Conservation (phyloP, 371 early-diverging fungal species). For the Rhizopus arrhizus region DNA sequence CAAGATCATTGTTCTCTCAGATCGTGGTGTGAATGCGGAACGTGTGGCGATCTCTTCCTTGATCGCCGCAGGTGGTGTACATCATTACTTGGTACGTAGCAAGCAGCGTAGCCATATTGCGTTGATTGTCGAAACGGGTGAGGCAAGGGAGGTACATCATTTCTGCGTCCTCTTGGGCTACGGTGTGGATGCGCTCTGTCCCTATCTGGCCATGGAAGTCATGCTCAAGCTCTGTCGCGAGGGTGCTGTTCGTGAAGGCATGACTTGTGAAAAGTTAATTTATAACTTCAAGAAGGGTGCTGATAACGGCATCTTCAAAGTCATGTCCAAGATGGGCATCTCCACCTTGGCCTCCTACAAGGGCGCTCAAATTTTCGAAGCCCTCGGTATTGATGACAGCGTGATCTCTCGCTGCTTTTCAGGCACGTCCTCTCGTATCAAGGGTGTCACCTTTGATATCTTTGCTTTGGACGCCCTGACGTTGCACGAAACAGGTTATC, state of each 20-base stretch:
- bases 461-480: conserved; percentile 89
- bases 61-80: conserved; percentile 91
- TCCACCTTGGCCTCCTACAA: conserved; percentile 97
- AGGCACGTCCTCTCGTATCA: conserved; percentile 94
- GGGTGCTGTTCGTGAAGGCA: conserved; percentile 59
- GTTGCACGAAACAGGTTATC: conserved; percentile 86
- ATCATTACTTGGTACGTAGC: conserved; percentile 88
- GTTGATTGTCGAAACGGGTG: conserved; percentile 89
- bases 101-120: conserved; percentile 89
- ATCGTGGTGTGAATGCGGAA: conserved; percentile 63
- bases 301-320: conserved; percentile 93
- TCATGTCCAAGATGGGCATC: conserved; percentile 99
- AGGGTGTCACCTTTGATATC: conserved; percentile 85
- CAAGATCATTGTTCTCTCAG: conserved; percentile 85
- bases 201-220: conserved; percentile 87
- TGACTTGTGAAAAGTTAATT: conserved; percentile 61
- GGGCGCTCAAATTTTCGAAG: conserved; percentile 98
- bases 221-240: conserved; percentile 89
- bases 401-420: conserved; percentile 91
- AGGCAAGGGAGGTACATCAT: conserved; percentile 96
- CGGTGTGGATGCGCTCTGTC: conserved; percentile 96
- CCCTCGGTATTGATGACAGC: conserved; percentile 86
- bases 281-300: conserved; percentile 83
- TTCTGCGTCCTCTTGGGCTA: conserved; percentile 94
- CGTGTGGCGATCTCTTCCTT: conserved; percentile 87